These are phyloP conservation scores for Aspergillus wentii DNA, from an alignment of 495 filamentous ascomycete species.

Conservation along the genomic window DNA sequence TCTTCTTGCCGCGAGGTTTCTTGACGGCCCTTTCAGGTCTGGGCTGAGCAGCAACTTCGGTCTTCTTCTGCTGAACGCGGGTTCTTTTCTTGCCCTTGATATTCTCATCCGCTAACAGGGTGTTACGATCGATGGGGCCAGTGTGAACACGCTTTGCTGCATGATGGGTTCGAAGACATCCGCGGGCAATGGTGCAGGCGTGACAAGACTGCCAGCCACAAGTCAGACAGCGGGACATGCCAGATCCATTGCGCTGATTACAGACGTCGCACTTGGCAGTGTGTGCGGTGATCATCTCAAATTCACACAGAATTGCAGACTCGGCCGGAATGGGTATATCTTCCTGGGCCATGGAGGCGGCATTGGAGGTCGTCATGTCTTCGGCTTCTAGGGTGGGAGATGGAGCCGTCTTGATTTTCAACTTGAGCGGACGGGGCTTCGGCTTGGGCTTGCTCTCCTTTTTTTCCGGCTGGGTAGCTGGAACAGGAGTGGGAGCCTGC, in stretches of 20 bases:
- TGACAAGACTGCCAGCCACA: constrained; percentile 45
- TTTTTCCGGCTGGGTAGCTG: no score
- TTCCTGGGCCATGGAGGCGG: background rate
- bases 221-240: constrained; percentile 37
- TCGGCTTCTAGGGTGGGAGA: no score
- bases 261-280: constrained; percentile 51
- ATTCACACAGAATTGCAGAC: no score
- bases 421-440: no score
- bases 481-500: no score
- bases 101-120: background rate
- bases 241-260: constrained; percentile 34
- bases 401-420: no score
- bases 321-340: background rate
- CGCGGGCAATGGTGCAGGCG: constrained; percentile 19
- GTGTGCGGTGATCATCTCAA: constrained; percentile 30
- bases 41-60: background rate
- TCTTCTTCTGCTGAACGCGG: no score
- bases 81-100: background rate
- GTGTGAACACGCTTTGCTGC: constrained; percentile 7
- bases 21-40: background rate
- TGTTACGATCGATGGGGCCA: background rate
- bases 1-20: background rate
- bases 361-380: background rate
- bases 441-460: no score
- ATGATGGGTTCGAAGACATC: constrained; percentile 20